These are phyloP conservation scores for Rubia occidens DNA, from an alignment of 305 asterid genomes.

Conservation along the genomic window DNA sequence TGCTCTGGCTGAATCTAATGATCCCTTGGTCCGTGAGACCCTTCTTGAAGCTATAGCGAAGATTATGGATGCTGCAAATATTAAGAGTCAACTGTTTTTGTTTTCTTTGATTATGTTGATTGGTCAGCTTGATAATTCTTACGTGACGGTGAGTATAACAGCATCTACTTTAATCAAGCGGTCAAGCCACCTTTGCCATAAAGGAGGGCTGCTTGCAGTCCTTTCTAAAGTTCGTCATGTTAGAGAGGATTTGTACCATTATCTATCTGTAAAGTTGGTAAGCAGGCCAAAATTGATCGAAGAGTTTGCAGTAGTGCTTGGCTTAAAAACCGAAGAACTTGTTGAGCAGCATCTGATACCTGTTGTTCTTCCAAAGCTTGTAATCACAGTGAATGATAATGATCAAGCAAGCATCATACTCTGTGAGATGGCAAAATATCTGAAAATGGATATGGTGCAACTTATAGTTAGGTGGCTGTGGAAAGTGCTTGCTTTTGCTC, in stretches of 20 bases:
- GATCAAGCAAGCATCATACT: slow-evolving; percentile 57
- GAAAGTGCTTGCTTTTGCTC: slow-evolving; percentile 87
- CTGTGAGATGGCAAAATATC: slow-evolving; percentile 57
- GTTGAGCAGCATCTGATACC: slow-evolving; percentile 79
- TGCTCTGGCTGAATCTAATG: slow-evolving; percentile 64
- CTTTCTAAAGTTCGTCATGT: slow-evolving; percentile 57
- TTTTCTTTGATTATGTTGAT: slow-evolving; percentile 68
- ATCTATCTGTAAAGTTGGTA: slow-evolving; percentile 56
- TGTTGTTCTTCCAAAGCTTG: slow-evolving; percentile 84
- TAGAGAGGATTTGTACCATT: slow-evolving; percentile 71
- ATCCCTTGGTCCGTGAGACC: slow-evolving; percentile 67
- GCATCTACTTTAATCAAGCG: slow-evolving; percentile 67
- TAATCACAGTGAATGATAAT: slow-evolving; percentile 49
- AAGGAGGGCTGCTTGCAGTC: slow-evolving; percentile 63
- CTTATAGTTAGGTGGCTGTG: slow-evolving; percentile 68
- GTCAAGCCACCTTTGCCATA: slow-evolving; percentile 51
- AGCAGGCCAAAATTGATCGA: slow-evolving; percentile 62
- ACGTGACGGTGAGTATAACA: slow-evolving; percentile 52
- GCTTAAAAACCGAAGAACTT: slow-evolving; percentile 69
- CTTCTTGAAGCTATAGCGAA: slow-evolving; percentile 74
- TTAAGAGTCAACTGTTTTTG: slow-evolving; percentile 60
- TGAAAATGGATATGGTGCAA: slow-evolving; percentile 63
- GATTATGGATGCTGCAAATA: slow-evolving; percentile 61
- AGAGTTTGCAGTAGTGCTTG: slow-evolving; percentile 80
- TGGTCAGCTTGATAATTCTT: slow-evolving; percentile 71